A percentile compares a stretch with the other conserved stretches of the same genome.
Evolutionary conservation across 768 basidiomycete species (phyloP).

Genomic region (Ramaria sp.): DNA sequence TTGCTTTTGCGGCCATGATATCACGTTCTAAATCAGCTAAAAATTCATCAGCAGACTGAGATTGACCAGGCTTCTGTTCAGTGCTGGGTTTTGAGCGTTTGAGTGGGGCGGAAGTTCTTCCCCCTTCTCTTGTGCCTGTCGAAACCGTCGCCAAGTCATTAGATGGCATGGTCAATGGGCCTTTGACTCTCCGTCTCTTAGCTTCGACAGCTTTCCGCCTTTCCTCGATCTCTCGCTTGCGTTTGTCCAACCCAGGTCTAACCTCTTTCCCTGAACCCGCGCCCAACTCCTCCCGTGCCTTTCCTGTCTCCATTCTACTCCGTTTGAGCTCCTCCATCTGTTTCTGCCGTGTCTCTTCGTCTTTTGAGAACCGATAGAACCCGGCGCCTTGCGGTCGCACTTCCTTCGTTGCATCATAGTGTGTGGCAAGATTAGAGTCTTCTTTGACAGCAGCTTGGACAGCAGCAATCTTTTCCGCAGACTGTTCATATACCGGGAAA

Average conservation of each 20-base stretch:
- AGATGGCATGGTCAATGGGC: not conserved
- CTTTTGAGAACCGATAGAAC: conserved; percentile 83
- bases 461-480: conserved; percentile 65
- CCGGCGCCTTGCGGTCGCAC: conserved; percentile 84
- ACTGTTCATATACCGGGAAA: conserved; percentile 83
- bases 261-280: conserved; percentile 35
- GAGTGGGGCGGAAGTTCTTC: not conserved
- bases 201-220: conserved; percentile 54
- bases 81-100: conserved; percentile 16
- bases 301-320: conserved; percentile 62
- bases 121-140: not conserved
- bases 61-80: conserved; percentile 12
- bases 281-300: conserved; percentile 44
- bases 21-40: conserved; percentile 56
- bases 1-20: conserved; percentile 21
- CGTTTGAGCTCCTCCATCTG: conserved; percentile 78
- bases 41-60: conserved; percentile 49
- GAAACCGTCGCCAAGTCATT: not conserved
- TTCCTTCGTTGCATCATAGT: conserved; percentile 78
- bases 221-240: conserved; percentile 52
- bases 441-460: conserved; percentile 64
- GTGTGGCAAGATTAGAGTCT: conserved; percentile 55
- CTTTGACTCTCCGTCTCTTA: conserved; percentile 47
- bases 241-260: conserved; percentile 33
- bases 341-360: conserved; percentile 63